Evolutionary conservation across 2,329 filamentous ascomycete species (phyloP).

Genomic region (Proliferodiscus dingleyae): DNA sequence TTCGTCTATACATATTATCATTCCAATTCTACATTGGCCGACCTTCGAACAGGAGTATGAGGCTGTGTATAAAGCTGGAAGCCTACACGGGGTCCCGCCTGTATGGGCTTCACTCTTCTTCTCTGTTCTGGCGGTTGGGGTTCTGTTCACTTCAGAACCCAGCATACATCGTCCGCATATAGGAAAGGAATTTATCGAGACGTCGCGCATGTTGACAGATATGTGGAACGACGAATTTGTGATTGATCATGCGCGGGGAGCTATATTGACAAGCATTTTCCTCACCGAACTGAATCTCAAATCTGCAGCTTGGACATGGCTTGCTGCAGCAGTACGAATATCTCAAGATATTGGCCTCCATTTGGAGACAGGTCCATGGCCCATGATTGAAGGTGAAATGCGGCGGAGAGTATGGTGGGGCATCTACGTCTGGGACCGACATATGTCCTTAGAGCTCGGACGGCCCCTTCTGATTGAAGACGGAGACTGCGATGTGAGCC

Average conservation of each 20-base stretch:
- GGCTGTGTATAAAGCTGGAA: slow-evolving; percentile 63
- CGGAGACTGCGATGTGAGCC: slow-evolving; percentile 75
- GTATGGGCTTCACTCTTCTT: slow-evolving; percentile 80
- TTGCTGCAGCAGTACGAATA: slow-evolving; percentile 72
- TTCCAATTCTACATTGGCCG: slow-evolving; percentile 86
- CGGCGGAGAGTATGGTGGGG: slow-evolving; percentile 89
- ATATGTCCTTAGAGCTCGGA: slow-evolving; percentile 74
- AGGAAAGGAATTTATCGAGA: slow-evolving; percentile 65
- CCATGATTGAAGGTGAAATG: slow-evolving; percentile 77
- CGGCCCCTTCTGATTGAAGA: slow-evolving; percentile 81
- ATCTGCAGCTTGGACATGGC: slow-evolving; percentile 80
- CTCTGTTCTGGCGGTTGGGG: slow-evolving; percentile 75
- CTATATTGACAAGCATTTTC: slow-evolving; percentile 71
- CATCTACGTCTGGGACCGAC: slow-evolving; percentile 82
- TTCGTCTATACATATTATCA: slow-evolving; percentile 69
- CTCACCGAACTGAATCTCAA: slow-evolving; percentile 82
- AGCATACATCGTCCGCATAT: slow-evolving; percentile 50
- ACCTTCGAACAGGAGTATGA: slow-evolving; percentile 74
- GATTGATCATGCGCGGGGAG: slow-evolving; percentile 68
- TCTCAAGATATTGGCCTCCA: slow-evolving; percentile 83
- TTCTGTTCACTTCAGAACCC: slow-evolving; percentile 61
- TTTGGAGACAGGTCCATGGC: slow-evolving; percentile 66
- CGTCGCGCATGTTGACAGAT: slow-evolving; percentile 65
- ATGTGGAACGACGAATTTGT: slow-evolving; percentile 76
- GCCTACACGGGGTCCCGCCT: slow-evolving; percentile 54